Percentiles rank a stretch among this genome's conserved stretches.
These are phyloP conservation scores for Verticillium zaregamsianum DNA, from an alignment of 2,329 filamentous ascomycete genomes.

Conservation along the genomic window DNA sequence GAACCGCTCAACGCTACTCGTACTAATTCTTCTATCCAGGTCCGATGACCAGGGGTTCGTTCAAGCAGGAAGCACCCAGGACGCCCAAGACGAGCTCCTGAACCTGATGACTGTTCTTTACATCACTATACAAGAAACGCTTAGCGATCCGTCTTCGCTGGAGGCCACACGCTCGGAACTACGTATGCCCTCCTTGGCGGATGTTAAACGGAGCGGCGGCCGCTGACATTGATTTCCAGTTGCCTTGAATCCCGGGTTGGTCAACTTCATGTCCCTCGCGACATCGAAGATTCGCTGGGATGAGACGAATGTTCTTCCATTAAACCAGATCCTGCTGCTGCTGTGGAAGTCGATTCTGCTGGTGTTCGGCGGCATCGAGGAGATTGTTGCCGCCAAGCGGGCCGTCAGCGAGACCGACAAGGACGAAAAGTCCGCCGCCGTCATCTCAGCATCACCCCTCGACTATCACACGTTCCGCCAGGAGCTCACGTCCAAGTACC, in stretches of 20 bases:
- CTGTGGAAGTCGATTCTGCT: slow-evolving; percentile 91
- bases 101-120: slow-evolving; percentile 63
- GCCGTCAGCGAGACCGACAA: slow-evolving; percentile 59
- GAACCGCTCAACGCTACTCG: slow-evolving; percentile 11
- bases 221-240: slow-evolving; percentile 30
- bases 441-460: slow-evolving; percentile 87
- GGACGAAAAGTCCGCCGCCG: slow-evolving; percentile 63
- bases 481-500: slow-evolving; percentile 96
- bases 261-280: slow-evolving; percentile 67
- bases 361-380: slow-evolving; percentile 73
- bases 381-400: slow-evolving; percentile 70
- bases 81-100: slow-evolving; percentile 55
- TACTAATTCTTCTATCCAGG: slow-evolving; percentile 24
- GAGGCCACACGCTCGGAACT: slow-evolving; percentile 43
- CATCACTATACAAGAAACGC: slow-evolving; percentile 51
- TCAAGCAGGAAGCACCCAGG: slow-evolving; percentile 36
- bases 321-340: slow-evolving; percentile 67
- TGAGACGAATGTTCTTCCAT: slow-evolving; percentile 56
- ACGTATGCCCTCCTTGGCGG: slow-evolving; percentile 30
- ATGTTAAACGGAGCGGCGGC: not conserved
- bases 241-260: slow-evolving; percentile 60
- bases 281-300: slow-evolving; percentile 71
- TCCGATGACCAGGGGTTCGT: slow-evolving; percentile 39
- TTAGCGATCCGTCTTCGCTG: slow-evolving; percentile 49
- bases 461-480: slow-evolving; percentile 97